Evolutionary conservation across 768 basidiomycete genomes (phyloP), one percentile per base, ranked within the genome.

Genomic region (Jaapia argillacea): DNA sequence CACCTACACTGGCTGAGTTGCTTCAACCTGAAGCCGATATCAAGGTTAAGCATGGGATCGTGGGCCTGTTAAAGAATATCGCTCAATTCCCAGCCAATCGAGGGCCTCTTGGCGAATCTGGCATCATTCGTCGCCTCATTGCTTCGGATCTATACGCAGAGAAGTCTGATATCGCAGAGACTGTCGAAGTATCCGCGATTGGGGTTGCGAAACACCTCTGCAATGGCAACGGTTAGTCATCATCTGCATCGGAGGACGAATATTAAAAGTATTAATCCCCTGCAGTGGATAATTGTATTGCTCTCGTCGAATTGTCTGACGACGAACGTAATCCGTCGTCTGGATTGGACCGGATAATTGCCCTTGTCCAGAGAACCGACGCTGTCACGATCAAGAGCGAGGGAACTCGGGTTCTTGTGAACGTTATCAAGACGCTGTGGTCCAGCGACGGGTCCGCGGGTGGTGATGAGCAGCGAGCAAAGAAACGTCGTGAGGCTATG

Each of bases 141-240:
- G 60, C 62, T 24, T 85, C 81, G 42, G 74, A 74, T 3, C 70
- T 86, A 14, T 94, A 79, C 78, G 73, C 72, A 36, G 72, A 77
- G 46, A 75, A 74, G 48, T 63, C 74, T n/a, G 88, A 94, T 41
- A 79, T 91, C 71, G 81, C 84, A 4, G 84, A 90, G 43, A 74
- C 87, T 20, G 79, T 97, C 1, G 94, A 98, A 60, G 69, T 91
- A 4, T 80, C 80, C 39, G 88, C 87, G 0, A 85, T 97, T 41
- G 90, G 90, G 1, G 73, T 90, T 5, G 75, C 83, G 14, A 99
- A 97, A 60, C 88, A 94, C 57, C 70, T 98, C 43, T 91, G 86
- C 56, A 79, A 74, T 50, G 74, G 74, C 27, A 81, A 76, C 55
- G 68, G 89, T 93, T 57, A 53, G 78, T 60, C 12, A n/a, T n/a